Conservation (phyloP, 1,284 basidiomycete genomes). For the Heterobasidion irregulare region DNA sequence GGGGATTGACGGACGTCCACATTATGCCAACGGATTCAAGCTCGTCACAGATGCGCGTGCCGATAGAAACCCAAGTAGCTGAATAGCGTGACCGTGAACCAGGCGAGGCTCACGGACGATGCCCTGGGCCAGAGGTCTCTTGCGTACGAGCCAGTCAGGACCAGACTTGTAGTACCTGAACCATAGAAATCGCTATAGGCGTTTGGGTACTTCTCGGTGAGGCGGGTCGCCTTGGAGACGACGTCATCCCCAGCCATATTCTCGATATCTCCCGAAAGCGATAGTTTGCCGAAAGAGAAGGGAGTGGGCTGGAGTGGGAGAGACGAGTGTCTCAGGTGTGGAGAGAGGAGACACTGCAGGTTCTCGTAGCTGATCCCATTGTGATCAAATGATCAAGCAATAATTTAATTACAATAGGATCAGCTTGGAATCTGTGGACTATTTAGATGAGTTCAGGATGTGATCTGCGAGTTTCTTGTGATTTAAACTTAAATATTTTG, state of each 20-base stretch:
- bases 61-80: constrained; percentile 14
- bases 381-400: too few species aligned
- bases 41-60: constrained; percentile 11
- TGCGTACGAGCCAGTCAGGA: constrained; percentile 16
- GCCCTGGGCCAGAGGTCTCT: constrained; percentile 16
- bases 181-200: constrained; percentile 23
- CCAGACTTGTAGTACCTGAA: constrained; percentile 19
- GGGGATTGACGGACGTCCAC: constrained; percentile 20
- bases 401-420: too few species aligned
- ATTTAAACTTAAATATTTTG: too few species aligned
- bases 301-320: too few species aligned
- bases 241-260: neutral
- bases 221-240: constrained; percentile 12
- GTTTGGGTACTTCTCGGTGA: constrained; percentile 18
- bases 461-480: too few species aligned
- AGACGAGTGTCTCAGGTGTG: neutral
- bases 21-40: constrained; percentile 15
- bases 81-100: constrained; percentile 19
- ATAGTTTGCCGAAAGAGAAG: too few species aligned
- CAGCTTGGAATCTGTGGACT: too few species aligned
- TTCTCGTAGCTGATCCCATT: neutral
- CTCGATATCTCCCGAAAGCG: too few species aligned
- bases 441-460: too few species aligned
- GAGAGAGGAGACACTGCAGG: neutral
- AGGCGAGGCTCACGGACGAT: constrained; percentile 22